Conservation (phyloP, 306 rosid genomes). For the Hippophae rhamnoides region DNA sequence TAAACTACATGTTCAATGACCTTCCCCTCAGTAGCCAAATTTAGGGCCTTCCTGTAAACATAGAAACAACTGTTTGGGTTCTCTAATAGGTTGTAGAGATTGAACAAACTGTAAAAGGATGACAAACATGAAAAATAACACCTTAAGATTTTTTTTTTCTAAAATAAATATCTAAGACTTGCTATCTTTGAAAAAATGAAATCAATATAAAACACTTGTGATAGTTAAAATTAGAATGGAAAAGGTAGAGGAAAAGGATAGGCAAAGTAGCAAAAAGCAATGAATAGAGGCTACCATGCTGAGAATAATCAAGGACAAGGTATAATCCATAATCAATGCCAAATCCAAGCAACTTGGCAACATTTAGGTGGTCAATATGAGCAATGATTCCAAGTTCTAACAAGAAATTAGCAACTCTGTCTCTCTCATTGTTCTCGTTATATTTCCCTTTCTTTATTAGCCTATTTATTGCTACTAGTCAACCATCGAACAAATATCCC, state of each 20-base stretch:
- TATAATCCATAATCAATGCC: slow-evolving; percentile 66
- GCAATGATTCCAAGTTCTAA: slow-evolving; percentile 90
- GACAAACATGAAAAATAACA: slow-evolving; percentile 2
- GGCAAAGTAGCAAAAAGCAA: slow-evolving; percentile 51
- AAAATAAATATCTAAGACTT: neutral
- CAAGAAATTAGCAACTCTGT: slow-evolving; percentile 67
- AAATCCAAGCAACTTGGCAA: slow-evolving; percentile 68
- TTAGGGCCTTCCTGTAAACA: slow-evolving; percentile 68
- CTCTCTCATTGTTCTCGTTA: slow-evolving; percentile 20
- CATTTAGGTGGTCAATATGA: slow-evolving; percentile 71
- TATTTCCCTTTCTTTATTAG: slow-evolving; percentile 55
- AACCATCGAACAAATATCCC: slow-evolving; percentile 56
- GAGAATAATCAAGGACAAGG: slow-evolving; percentile 69
- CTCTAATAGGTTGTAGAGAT: slow-evolving; percentile 78
- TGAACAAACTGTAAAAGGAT: slow-evolving; percentile 56
- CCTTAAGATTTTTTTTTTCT: neutral
- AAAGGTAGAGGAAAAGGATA: slow-evolving; percentile 2
- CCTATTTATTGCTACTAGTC: slow-evolving; percentile 73
- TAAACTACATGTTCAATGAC: slow-evolving; percentile 62
- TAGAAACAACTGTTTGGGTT: slow-evolving; percentile 60
- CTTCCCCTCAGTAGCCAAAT: slow-evolving; percentile 65
- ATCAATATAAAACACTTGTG: neutral
- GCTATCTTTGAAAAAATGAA: neutral
- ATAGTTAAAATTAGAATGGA: slow-evolving; percentile 1
- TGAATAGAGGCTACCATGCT: slow-evolving; percentile 76